A percentile compares a stretch with the other conserved stretches of the same genome.
These are phyloP conservation scores for Hyphopichia buzzinii DNA, from an alignment of 1,139 yeast genomes.

Conservation along the genomic window DNA sequence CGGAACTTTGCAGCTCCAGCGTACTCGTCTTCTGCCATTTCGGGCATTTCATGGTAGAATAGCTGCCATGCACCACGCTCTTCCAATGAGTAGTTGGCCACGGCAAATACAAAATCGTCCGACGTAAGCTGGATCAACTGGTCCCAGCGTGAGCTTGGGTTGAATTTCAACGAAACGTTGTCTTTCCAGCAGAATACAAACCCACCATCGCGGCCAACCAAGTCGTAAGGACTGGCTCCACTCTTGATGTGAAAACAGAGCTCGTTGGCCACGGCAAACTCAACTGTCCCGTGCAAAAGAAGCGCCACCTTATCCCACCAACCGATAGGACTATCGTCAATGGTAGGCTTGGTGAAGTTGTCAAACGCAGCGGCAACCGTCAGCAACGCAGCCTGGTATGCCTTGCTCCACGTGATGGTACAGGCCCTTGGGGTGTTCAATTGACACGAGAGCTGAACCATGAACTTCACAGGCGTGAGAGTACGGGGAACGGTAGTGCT, in stretches of 20 bases:
- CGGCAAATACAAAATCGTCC: constrained; percentile 65
- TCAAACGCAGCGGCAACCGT: constrained; percentile 41
- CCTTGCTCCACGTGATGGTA: constrained; percentile 43
- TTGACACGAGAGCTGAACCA: constrained; percentile 33
- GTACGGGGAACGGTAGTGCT: constrained; percentile 43
- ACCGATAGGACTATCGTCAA: constrained; percentile 86
- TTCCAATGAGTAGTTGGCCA: constrained; percentile 50
- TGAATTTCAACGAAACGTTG: constrained; percentile 58
- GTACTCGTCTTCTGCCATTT: constrained; percentile 18
- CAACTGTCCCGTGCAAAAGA: constrained; percentile 45
- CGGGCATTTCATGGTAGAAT: constrained; percentile 25
- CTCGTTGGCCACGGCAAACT: constrained; percentile 53
- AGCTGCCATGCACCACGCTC: constrained; percentile 39
- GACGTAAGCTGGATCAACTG: constrained; percentile 65
- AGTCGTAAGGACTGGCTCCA: constrained; percentile 70
- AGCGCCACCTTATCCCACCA: constrained; percentile 56
- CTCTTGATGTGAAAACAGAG: constrained; percentile 59
- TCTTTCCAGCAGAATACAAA: constrained; percentile 77
- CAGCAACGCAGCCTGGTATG: constrained; percentile 41
- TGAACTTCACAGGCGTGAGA: constrained; percentile 43
- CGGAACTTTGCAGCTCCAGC: constrained; percentile 31
- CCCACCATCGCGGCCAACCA: constrained; percentile 73
- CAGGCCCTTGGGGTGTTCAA: constrained; percentile 39
- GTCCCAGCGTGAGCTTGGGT: constrained; percentile 59
- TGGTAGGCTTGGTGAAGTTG: constrained; percentile 65